A percentile compares a stretch with the other conserved stretches of the same genome.
phyloP scores from a whole-genome alignment of 176 grass and related monocot species.

The Aegilops tauschii region DNA sequence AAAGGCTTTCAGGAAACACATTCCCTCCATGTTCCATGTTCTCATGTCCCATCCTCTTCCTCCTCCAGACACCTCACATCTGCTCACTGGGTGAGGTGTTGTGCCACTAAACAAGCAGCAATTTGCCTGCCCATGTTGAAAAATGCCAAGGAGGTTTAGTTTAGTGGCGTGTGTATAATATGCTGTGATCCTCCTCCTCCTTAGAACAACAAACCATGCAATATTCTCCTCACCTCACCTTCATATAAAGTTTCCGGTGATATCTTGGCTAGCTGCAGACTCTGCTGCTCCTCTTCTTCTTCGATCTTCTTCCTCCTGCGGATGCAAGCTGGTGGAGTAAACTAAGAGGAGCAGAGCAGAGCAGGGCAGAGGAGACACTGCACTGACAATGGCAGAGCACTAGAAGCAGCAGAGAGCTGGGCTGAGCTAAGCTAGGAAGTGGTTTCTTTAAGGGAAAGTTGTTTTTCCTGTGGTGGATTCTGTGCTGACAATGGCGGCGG shows the following conservation, averaged over 20 bases:
- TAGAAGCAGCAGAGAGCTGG: slow-evolving; percentile 36
- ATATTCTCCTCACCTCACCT: slow-evolving; percentile 5
- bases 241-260: slow-evolving; percentile 47
- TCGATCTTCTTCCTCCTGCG: slow-evolving; percentile 23
- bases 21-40: slow-evolving; percentile 95
- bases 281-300: slow-evolving; percentile 3
- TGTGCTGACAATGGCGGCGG: slow-evolving; percentile 20
- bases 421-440: slow-evolving; percentile 4
- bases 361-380: slow-evolving; percentile 2
- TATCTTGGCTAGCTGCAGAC: slow-evolving; percentile 7
- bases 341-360: not conserved
- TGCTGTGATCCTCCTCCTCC: not conserved
- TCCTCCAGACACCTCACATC: slow-evolving; percentile 28
- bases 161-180: not conserved
- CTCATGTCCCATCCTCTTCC: slow-evolving; percentile 36
- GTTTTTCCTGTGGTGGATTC: not conserved
- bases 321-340: slow-evolving; percentile 27
- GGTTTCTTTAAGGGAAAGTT: not conserved
- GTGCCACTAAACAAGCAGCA: slow-evolving; percentile 32
- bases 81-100: slow-evolving; percentile 46
- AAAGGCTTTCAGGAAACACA: slow-evolving; percentile 21
- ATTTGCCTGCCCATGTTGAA: slow-evolving; percentile 30
- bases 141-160: slow-evolving; percentile 43
- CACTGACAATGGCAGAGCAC: slow-evolving; percentile 49
- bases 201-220: not conserved